phyloP scores from a whole-genome alignment of 345 rosid species.

The Hirschfeldia incana region DNA sequence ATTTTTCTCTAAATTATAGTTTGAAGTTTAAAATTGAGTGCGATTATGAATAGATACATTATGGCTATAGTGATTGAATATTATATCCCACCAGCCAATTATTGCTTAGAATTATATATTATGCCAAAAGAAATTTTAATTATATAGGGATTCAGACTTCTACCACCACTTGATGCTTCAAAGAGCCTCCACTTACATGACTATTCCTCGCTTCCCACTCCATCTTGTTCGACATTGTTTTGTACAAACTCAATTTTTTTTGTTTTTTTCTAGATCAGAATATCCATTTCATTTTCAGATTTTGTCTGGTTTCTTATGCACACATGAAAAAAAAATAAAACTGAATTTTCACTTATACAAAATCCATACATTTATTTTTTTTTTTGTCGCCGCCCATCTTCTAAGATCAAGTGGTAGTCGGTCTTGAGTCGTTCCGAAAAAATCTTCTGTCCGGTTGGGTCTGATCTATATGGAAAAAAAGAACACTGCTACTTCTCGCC shows the following conservation, averaged over 20 bases:
- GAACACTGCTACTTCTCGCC: too few relatives aligned
- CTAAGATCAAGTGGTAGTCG: too few relatives aligned
- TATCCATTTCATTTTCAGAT: neutral
- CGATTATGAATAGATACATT: neutral
- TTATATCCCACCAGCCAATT: constrained; percentile 31
- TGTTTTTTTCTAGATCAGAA: neutral
- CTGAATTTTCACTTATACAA: neutral
- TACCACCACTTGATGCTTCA: constrained; percentile 21
- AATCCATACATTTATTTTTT: neutral
- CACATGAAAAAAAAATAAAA: neutral
- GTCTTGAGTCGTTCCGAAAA: too few relatives aligned
- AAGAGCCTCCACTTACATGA: neutral
- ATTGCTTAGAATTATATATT: neutral
- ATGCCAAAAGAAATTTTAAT: neutral
- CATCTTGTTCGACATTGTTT: neutral
- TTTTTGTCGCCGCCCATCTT: too few relatives aligned
- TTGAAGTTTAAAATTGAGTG: too few relatives aligned
- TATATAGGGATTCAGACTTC: constrained; percentile 2
- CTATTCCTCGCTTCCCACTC: constrained; percentile 17
- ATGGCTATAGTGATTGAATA: constrained; percentile 13
- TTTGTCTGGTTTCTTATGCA: neutral
- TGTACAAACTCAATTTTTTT: neutral
- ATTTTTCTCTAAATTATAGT: too few relatives aligned
- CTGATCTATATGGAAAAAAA: too few relatives aligned
- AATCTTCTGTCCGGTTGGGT: too few relatives aligned